These are phyloP conservation scores for Calocera cornea DNA, from an alignment of 768 basidiomycete genomes.

Conservation along the genomic window DNA sequence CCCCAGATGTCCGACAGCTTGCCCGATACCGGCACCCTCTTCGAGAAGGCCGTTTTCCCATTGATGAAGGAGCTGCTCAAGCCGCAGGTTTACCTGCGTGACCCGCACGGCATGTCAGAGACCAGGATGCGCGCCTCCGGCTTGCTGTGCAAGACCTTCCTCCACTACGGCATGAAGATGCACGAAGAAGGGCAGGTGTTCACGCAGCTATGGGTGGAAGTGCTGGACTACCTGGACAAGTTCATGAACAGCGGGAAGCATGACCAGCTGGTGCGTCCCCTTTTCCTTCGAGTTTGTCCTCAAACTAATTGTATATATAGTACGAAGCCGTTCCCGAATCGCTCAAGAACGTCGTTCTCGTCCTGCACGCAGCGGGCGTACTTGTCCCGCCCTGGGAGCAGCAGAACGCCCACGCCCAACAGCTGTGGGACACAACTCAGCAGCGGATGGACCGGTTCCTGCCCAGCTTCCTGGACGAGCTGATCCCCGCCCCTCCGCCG, in stretches of 20 bases:
- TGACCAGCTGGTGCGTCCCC: constrained; percentile 64
- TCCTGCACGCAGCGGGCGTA: constrained; percentile 83
- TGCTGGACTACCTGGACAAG: constrained; percentile 76
- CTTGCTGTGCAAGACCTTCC: constrained; percentile 88
- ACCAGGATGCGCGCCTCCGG: constrained; percentile 76
- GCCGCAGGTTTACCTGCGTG: constrained; percentile 61
- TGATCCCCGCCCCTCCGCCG: constrained; percentile 30
- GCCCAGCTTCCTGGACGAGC: constrained; percentile 71
- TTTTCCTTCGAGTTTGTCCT: too few relatives aligned
- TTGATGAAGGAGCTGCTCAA: constrained; percentile 82
- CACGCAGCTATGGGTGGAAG: constrained; percentile 69
- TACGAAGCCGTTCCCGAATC: constrained; percentile 93
- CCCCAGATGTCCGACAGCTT: constrained; percentile 51
- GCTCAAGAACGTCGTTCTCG: constrained; percentile 87
- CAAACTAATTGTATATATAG: too few relatives aligned
- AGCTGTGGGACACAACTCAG: constrained; percentile 70
- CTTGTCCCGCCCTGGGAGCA: constrained; percentile 57
- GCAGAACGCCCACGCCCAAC: constrained; percentile 33
- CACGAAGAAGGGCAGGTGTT: constrained; percentile 45
- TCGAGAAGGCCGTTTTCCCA: constrained; percentile 82
- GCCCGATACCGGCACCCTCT: constrained; percentile 61
- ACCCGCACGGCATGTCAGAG: constrained; percentile 81
- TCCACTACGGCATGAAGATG: constrained; percentile 68
- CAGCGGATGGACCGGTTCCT: constrained; percentile 83
- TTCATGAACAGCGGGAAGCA: constrained; percentile 69